Evolutionary conservation across 73 alveolate species (phyloP).

Genomic region (Paramecium primaurelia): DNA sequence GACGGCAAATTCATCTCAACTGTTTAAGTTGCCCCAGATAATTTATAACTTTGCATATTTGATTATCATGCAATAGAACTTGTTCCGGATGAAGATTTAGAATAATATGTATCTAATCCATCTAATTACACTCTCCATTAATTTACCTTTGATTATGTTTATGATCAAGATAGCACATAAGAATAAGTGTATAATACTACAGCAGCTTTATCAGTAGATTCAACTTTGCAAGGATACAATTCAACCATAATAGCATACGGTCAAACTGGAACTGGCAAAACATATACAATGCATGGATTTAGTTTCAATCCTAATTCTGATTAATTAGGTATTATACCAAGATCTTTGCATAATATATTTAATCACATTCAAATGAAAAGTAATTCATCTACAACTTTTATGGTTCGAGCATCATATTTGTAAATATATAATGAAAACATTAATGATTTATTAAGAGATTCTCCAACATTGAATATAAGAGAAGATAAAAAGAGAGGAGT

Average conservation of each 20-base stretch:
- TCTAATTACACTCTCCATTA: conserved; percentile 62
- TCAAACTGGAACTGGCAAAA: conserved; percentile 91
- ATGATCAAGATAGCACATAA: conserved; percentile 74
- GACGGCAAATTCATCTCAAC: conserved; percentile 75
- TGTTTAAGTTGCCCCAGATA: conserved; percentile 72
- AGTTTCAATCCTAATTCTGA: conserved; percentile 63
- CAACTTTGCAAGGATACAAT: conserved; percentile 77
- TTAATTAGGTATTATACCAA: conserved; percentile 72
- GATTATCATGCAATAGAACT: conserved; percentile 78
- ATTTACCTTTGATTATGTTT: conserved; percentile 85
- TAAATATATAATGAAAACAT: conserved; percentile 92
- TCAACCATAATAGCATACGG: conserved; percentile 81
- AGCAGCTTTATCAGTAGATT: conserved; percentile 74
- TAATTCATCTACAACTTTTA: conserved; percentile 71
- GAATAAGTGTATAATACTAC: conserved; percentile 74
- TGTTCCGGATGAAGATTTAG: conserved; percentile 70
- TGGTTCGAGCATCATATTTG: conserved; percentile 80
- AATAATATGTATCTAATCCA: conserved; percentile 56
- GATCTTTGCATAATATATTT: conserved; percentile 76
- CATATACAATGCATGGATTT: conserved; percentile 92
- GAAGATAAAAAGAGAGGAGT: conserved; percentile 96
- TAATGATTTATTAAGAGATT: conserved; percentile 62
- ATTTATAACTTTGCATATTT: conserved; percentile 67
- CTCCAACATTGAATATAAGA: conserved; percentile 72
- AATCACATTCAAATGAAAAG: conserved; percentile 68